These are phyloP conservation scores for Spirogloea muscicola DNA, from an alignment of 139 green algal species.

Conservation along the genomic window DNA sequence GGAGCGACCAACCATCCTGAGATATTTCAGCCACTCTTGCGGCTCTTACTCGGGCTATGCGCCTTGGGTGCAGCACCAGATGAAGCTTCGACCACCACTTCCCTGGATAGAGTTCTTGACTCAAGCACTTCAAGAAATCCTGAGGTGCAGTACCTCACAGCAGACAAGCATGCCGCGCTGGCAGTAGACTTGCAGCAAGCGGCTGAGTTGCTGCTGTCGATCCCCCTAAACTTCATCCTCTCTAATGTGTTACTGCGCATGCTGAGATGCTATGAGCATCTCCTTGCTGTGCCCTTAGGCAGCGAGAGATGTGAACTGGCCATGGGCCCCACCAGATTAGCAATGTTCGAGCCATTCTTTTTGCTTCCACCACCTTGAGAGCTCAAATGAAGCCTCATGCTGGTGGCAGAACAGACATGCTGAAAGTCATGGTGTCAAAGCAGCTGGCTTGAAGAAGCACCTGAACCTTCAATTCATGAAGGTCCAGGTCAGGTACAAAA, in stretches of 20 bases:
- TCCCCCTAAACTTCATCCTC: slow-evolving; percentile 12
- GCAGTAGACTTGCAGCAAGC: neutral
- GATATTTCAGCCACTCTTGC: slow-evolving; percentile 16
- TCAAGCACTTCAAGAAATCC: slow-evolving; percentile 2
- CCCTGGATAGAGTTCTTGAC: neutral
- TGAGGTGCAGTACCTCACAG: neutral
- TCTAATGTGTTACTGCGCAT: neutral
- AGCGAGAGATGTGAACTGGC: too few species aligned
- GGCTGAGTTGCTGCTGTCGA: neutral
- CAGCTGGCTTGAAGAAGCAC: too few species aligned
- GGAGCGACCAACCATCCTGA: slow-evolving; percentile 40
- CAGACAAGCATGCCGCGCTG: neutral
- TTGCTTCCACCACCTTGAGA: too few species aligned
- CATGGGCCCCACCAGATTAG: too few species aligned
- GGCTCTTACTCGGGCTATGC: slow-evolving; percentile 24
- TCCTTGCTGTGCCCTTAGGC: too few species aligned
- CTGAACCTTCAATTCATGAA: too few species aligned
- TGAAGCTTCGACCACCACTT: neutral
- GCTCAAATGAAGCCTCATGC: too few species aligned
- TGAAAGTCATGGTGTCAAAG: too few species aligned
- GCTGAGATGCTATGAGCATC: slow-evolving; percentile 3
- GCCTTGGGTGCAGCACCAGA: slow-evolving; percentile 5
- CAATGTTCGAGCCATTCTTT: too few species aligned
- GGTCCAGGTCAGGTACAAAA: too few species aligned
- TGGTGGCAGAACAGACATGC: too few species aligned